phyloP scores from a whole-genome alignment of 176 grass and related monocot genomes.

The Canna indica region DNA sequence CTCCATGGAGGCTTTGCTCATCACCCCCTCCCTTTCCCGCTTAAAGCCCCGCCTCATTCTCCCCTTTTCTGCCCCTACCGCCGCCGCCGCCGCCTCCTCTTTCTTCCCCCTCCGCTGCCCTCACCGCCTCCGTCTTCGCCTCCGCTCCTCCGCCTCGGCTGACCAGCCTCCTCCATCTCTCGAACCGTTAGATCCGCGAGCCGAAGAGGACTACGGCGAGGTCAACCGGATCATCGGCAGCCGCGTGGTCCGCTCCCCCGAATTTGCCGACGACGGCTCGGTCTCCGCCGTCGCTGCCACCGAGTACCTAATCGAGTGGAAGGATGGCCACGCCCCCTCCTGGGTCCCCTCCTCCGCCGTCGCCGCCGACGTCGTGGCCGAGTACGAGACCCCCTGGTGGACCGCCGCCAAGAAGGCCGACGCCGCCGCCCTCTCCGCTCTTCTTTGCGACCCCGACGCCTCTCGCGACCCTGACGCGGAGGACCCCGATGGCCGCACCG shows the following conservation, averaged over 20 bases:
- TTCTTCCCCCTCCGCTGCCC: slow-evolving; percentile 14
- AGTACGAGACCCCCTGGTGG: slow-evolving; percentile 88
- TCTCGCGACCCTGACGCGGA: slow-evolving; percentile 59
- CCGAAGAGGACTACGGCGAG: slow-evolving; percentile 63
- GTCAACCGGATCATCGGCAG: slow-evolving; percentile 71
- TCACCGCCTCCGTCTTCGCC: slow-evolving; percentile 15
- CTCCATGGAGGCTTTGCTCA: slow-evolving; percentile 63
- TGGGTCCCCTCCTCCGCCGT: slow-evolving; percentile 64
- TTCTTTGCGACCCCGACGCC: slow-evolving; percentile 48
- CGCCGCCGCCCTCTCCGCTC: slow-evolving; percentile 28
- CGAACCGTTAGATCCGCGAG: background rate
- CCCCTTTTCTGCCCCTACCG: background rate
- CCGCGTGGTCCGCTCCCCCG: slow-evolving; percentile 44
- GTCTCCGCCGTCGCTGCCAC: slow-evolving; percentile 31
- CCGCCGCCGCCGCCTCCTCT: slow-evolving; percentile 9
- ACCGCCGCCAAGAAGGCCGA: slow-evolving; percentile 68
- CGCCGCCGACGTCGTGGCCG: slow-evolving; percentile 64
- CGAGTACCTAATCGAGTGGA: slow-evolving; percentile 88
- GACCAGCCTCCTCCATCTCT: slow-evolving; percentile 36
- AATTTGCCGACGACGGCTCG: slow-evolving; percentile 60
- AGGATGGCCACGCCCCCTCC: slow-evolving; percentile 63
- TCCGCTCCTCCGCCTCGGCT: slow-evolving; percentile 41
- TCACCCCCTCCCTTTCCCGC: slow-evolving; percentile 72
- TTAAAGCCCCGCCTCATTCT: slow-evolving; percentile 25
- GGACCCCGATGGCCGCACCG: slow-evolving; percentile 71